phyloP scores from a whole-genome alignment of 768 basidiomycete genomes.

The Xanthoconium stramineum region DNA sequence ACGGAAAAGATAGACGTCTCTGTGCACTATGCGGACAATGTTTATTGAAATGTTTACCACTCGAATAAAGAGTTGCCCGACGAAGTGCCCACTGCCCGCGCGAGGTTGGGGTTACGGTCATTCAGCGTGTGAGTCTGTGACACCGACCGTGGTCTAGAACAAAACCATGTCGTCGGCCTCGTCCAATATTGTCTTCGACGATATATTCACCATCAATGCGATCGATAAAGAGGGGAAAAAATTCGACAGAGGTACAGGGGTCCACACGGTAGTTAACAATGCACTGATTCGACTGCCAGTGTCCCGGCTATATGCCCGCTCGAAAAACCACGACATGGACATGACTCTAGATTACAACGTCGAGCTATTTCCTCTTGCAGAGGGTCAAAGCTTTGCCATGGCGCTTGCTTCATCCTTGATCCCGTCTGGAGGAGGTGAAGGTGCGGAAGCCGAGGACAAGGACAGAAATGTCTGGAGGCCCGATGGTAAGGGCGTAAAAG shows the following conservation, averaged over 20 bases:
- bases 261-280: neutral
- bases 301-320: conserved; percentile 85
- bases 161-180: conserved; percentile 49
- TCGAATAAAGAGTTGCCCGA: too few relatives aligned
- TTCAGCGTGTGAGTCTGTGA: conserved; percentile 25
- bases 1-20: too few relatives aligned
- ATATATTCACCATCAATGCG: conserved; percentile 81
- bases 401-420: conserved; percentile 81
- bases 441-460: conserved; percentile 59
- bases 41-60: too few relatives aligned
- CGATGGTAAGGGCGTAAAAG: conserved; percentile 75
- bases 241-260: conserved; percentile 85
- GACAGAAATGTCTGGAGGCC: conserved; percentile 82
- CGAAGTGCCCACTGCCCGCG: too few relatives aligned
- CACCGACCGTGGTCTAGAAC: too few relatives aligned
- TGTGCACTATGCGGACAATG: too few relatives aligned
- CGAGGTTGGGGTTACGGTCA: conserved; percentile 17
- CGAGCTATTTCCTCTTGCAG: conserved; percentile 77
- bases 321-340: conserved; percentile 90
- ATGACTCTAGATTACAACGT: conserved; percentile 92
- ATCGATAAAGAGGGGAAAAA: conserved; percentile 95
- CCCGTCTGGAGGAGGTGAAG: conserved; percentile 51
- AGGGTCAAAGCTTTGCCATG: conserved; percentile 73
- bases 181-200: conserved; percentile 86
- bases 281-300: conserved; percentile 47